Percentiles rank a stretch among this genome's conserved stretches.
Conservation (phyloP, 2,329 filamentous ascomycete species). For the Dactylella cylindrospora region DNA sequence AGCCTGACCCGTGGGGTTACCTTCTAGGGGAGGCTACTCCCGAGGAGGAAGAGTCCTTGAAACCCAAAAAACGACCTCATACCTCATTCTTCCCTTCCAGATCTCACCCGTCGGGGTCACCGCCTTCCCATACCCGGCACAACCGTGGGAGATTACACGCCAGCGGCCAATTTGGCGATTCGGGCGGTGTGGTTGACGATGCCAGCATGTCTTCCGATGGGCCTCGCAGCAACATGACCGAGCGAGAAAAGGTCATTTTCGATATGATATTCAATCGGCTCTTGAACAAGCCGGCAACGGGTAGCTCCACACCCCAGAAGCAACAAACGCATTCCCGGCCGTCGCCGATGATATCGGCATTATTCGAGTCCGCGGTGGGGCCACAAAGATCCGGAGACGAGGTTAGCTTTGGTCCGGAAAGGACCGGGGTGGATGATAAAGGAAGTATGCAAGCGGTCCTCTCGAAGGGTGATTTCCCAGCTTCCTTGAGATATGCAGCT, state of each 20-base stretch:
- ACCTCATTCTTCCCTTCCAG: neutral
- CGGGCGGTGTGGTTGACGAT: slow-evolving; percentile 16
- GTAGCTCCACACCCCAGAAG: neutral
- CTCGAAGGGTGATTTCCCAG: slow-evolving; percentile 44
- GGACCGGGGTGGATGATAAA: slow-evolving; percentile 21
- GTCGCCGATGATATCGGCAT: slow-evolving; percentile 38
- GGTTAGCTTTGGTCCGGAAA: slow-evolving; percentile 46
- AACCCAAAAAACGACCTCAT: neutral
- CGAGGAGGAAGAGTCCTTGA: neutral
- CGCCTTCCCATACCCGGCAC: neutral
- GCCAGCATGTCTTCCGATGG: neutral
- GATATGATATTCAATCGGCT: slow-evolving; percentile 34
- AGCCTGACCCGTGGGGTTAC: slow-evolving; percentile 2
- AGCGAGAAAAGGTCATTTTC: slow-evolving; percentile 35
- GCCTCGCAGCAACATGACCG: slow-evolving; percentile 19
- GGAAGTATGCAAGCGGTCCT: slow-evolving; percentile 44
- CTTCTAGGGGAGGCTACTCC: neutral
- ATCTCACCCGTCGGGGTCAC: neutral
- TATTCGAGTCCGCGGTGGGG: slow-evolving; percentile 48
- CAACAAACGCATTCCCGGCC: slow-evolving; percentile 14
- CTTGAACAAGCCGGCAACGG: slow-evolving; percentile 1
- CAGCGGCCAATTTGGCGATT: neutral
- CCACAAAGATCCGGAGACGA: slow-evolving; percentile 44
- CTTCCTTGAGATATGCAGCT: slow-evolving; percentile 45
- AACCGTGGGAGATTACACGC: slow-evolving; percentile 1